phyloP scores from a whole-genome alignment of 768 basidiomycete species.

The Calvatia gigantea region DNA sequence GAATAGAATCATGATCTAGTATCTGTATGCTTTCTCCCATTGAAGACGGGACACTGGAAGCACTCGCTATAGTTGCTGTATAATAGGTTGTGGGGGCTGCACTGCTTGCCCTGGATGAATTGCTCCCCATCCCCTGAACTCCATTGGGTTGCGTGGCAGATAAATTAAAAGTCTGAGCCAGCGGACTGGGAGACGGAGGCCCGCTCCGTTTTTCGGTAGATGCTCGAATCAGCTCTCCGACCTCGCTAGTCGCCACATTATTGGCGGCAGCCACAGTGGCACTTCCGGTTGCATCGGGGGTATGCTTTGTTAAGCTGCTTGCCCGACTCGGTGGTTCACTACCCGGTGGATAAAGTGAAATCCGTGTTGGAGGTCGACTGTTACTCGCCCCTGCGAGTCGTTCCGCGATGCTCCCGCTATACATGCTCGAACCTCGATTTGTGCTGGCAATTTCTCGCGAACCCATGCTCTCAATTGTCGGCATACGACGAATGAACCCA shows the following conservation, averaged over 20 bases:
- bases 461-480: constrained; percentile 76
- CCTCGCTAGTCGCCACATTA: constrained; percentile 12
- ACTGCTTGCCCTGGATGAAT: constrained; percentile 8
- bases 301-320: constrained; percentile 10
- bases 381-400: constrained; percentile 13
- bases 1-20: not conserved
- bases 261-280: not conserved
- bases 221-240: constrained; percentile 18
- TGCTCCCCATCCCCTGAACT: constrained; percentile 7
- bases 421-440: constrained; percentile 20
- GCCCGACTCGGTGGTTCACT: constrained; percentile 14
- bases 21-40: not conserved
- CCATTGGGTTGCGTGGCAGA: not conserved
- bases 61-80: constrained; percentile 14
- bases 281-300: constrained; percentile 12
- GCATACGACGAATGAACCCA: constrained; percentile 67
- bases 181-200: not conserved
- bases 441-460: constrained; percentile 51
- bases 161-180: not conserved
- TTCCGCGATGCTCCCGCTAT: constrained; percentile 12
- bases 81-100: constrained; percentile 13
- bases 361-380: constrained; percentile 39
- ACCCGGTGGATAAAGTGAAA: constrained; percentile 27
- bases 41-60: constrained; percentile 7
- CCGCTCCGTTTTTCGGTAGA: constrained; percentile 3